These are phyloP conservation scores for Hanseniaspora occidentalis DNA, from an alignment of 805 yeast species.

Conservation along the genomic window DNA sequence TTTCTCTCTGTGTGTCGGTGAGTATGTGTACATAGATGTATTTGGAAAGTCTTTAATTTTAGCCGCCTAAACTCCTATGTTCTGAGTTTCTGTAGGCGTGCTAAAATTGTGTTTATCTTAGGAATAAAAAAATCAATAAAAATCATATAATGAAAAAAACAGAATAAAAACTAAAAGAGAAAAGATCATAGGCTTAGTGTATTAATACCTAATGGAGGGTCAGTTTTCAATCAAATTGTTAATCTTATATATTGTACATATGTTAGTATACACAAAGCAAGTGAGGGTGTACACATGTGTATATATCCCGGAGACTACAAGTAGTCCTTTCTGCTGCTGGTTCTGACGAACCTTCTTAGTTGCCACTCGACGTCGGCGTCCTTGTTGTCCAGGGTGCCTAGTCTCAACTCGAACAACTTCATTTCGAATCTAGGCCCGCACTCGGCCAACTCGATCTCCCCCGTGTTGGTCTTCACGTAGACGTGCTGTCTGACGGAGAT, in stretches of 20 bases:
- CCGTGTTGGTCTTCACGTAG: constrained; percentile 76
- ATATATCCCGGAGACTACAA: constrained; percentile 22
- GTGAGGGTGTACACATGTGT: no score
- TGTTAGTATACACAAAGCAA: neutral
- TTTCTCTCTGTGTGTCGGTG: no score
- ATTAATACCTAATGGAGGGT: no score
- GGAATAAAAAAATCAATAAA: no score
- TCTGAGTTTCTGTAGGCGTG: no score
- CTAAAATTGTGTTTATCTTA: no score
- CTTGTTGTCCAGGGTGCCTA: constrained; percentile 88
- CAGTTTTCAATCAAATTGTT: no score
- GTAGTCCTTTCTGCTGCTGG: constrained; percentile 91
- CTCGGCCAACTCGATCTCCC: constrained; percentile 76
- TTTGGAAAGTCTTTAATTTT: no score
- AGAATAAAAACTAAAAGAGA: no score
- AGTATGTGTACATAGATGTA: no score
- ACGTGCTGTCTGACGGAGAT: constrained; percentile 93
- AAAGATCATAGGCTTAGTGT: neutral
- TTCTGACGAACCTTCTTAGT: constrained; percentile 81
- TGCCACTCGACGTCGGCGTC: constrained; percentile 99
- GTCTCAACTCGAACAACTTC: constrained; percentile 76
- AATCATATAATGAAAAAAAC: no score
- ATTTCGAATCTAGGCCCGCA: constrained; percentile 98
- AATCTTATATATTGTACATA: neutral
- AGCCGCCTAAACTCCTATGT: no score